phyloP scores from a whole-genome alignment of 2,329 filamentous ascomycete species.

The Hypoxylon sp. region DNA sequence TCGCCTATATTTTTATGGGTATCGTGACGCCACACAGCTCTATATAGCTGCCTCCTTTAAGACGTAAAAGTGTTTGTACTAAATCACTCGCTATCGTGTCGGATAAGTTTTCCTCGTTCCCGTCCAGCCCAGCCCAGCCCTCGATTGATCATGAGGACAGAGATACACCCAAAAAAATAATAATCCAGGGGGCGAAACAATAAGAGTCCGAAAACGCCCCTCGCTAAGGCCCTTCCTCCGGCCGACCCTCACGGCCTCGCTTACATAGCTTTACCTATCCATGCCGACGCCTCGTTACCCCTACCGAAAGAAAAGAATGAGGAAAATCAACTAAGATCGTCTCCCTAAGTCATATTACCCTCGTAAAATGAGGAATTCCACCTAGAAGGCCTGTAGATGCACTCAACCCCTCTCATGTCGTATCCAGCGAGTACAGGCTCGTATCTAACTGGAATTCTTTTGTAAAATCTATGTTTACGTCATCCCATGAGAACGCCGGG shows the following conservation, averaged over 20 bases:
- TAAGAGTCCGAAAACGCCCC: slow-evolving; percentile 32
- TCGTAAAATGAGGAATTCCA: slow-evolving; percentile 1
- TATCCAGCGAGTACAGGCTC: slow-evolving; percentile 60
- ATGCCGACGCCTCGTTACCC: slow-evolving; percentile 19
- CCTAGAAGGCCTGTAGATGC: background rate
- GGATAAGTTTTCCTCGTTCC: slow-evolving; percentile 25
- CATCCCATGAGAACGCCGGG: slow-evolving; percentile 61
- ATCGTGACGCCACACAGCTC: slow-evolving; percentile 39
- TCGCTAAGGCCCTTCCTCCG: slow-evolving; percentile 4
- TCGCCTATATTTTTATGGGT: slow-evolving; percentile 37
- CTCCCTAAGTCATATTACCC: slow-evolving; percentile 10
- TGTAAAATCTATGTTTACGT: slow-evolving; percentile 65
- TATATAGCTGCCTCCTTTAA: slow-evolving; percentile 38
- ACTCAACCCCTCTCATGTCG: slow-evolving; percentile 48
- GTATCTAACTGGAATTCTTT: slow-evolving; percentile 70
- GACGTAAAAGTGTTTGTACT: slow-evolving; percentile 9
- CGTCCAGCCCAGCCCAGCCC: slow-evolving; percentile 7
- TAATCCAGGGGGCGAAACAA: slow-evolving; percentile 3
- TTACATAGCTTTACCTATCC: slow-evolving; percentile 3
- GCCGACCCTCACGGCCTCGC: slow-evolving; percentile 12
- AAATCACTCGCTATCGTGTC: slow-evolving; percentile 1
- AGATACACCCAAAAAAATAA: slow-evolving; percentile 14
- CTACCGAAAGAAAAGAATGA: slow-evolving; percentile 5
- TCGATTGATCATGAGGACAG: slow-evolving; percentile 1
- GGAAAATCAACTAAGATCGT: slow-evolving; percentile 6